Conservation (phyloP, 352 stramenopile genomes). For the Elongisporangium prolatum region DNA sequence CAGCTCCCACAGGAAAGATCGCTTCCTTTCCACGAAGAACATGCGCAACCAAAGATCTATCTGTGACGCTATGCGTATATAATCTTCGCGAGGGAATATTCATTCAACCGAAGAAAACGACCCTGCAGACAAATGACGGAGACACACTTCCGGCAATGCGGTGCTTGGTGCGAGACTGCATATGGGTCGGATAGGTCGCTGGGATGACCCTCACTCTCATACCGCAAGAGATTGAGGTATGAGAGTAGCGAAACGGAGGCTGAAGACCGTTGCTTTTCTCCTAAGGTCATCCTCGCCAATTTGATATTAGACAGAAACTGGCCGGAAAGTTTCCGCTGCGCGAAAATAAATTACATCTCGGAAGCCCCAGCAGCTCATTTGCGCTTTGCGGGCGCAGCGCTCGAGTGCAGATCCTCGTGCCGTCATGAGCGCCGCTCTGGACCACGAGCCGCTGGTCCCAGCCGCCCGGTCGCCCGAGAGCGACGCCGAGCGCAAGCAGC, state of each 20-base stretch:
- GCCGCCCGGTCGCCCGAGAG: background rate
- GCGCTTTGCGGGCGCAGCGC: background rate
- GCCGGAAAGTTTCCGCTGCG: background rate
- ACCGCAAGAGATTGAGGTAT: no score
- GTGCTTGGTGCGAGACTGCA: background rate
- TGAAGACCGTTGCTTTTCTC: background rate
- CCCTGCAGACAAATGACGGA: background rate
- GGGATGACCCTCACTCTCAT: background rate
- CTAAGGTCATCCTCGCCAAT: background rate
- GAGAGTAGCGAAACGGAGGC: background rate
- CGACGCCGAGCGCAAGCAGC: slow-evolving; percentile 12
- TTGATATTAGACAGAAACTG: background rate
- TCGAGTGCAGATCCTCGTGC: background rate
- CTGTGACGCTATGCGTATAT: background rate
- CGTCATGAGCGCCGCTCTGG: slow-evolving; percentile 3
- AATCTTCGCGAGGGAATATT: background rate
- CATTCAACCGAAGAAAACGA: background rate
- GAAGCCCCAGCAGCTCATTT: background rate
- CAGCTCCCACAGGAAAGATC: background rate
- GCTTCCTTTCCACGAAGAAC: background rate
- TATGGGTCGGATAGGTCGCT: background rate
- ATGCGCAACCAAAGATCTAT: background rate
- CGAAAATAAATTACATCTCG: background rate
- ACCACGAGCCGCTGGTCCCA: background rate
- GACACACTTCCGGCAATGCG: background rate